phyloP scores from a whole-genome alignment of 2,329 filamentous ascomycete species.

The Cladosporium sp. region DNA sequence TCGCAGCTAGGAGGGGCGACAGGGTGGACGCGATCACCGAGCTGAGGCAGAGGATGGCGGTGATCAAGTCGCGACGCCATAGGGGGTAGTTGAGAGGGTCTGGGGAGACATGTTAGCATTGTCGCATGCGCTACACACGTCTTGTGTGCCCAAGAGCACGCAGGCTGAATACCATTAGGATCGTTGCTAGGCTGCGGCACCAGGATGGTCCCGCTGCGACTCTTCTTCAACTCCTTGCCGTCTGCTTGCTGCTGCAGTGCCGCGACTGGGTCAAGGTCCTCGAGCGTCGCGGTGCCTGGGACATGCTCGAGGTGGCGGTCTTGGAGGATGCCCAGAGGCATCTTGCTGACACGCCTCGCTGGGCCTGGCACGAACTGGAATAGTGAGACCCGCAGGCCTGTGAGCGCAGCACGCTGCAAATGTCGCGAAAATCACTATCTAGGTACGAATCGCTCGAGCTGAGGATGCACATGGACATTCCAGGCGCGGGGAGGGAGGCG shows the following conservation, averaged over 20 bases:
- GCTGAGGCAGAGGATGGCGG: slow-evolving; percentile 70
- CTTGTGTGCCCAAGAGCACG: slow-evolving; percentile 39
- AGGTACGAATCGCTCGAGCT: neutral
- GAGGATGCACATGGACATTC: neutral
- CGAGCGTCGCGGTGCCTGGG: slow-evolving; percentile 41
- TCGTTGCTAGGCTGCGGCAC: slow-evolving; percentile 89
- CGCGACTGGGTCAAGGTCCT: slow-evolving; percentile 29
- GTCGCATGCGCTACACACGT: neutral
- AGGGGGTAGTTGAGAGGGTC: slow-evolving; percentile 70
- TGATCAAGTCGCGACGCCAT: slow-evolving; percentile 78
- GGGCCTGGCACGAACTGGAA: neutral
- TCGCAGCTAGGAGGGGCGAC: slow-evolving; percentile 81
- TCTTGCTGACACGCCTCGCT: slow-evolving; percentile 2
- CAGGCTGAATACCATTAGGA: slow-evolving; percentile 67
- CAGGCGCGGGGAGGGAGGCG: slow-evolving; percentile 4
- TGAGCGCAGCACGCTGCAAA: neutral
- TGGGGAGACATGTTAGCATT: slow-evolving; percentile 4
- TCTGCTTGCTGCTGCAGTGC: slow-evolving; percentile 16
- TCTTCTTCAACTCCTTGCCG: slow-evolving; percentile 23
- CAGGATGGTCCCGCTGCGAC: slow-evolving; percentile 52
- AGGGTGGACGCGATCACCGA: slow-evolving; percentile 81
- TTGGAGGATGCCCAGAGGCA: slow-evolving; percentile 20
- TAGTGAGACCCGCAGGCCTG: neutral
- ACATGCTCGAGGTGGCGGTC: slow-evolving; percentile 19
- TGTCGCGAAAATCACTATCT: no score